Evolutionary conservation across 371 early-diverging fungal genomes (phyloP).

Genomic region (Saksenaea oblongispora): DNA sequence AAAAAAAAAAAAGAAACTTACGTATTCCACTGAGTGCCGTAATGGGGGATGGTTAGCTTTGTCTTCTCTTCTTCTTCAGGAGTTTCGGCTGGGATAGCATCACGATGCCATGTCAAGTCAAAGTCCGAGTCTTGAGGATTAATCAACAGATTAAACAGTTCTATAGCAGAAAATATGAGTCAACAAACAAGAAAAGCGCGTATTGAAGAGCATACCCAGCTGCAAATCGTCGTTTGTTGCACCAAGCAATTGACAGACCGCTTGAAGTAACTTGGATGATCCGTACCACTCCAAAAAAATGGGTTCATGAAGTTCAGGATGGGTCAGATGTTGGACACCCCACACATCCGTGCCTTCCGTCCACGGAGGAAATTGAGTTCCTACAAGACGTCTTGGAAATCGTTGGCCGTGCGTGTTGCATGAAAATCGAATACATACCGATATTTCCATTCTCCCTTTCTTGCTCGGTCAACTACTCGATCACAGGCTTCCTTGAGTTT

Average conservation of each 20-base stretch:
- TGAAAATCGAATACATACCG: conserved; percentile 28
- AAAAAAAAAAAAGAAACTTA: conserved; percentile 10
- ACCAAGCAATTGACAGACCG: conserved; percentile 45
- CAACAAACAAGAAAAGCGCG: background rate
- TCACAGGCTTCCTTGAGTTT: conserved; percentile 50
- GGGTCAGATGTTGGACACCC: conserved; percentile 56
- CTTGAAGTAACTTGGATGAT: conserved; percentile 32
- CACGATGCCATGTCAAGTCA: conserved; percentile 58
- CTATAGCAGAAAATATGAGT: conserved; percentile 18
- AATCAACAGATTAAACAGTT: conserved; percentile 57
- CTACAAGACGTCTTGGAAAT: conserved; percentile 44
- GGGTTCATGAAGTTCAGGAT: conserved; percentile 52
- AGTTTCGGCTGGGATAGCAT: conserved; percentile 50
- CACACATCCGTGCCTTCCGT: conserved; percentile 54
- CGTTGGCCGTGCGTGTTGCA: background rate
- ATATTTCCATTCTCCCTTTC: conserved; percentile 51
- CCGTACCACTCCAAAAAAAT: conserved; percentile 57
- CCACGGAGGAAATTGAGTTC: conserved; percentile 62
- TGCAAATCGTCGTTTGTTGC: conserved; percentile 44
- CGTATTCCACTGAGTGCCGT: conserved; percentile 65
- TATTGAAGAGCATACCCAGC: conserved; percentile 28
- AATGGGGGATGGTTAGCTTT: conserved; percentile 50
- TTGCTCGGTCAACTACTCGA: conserved; percentile 45
- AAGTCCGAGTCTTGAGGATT: conserved; percentile 54
- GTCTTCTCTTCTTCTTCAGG: conserved; percentile 43